Evolutionary conservation across 2,329 filamentous ascomycete genomes (phyloP), one percentile per base, ranked within the genome.

Genomic region (Gaeumannomyces tritici): DNA sequence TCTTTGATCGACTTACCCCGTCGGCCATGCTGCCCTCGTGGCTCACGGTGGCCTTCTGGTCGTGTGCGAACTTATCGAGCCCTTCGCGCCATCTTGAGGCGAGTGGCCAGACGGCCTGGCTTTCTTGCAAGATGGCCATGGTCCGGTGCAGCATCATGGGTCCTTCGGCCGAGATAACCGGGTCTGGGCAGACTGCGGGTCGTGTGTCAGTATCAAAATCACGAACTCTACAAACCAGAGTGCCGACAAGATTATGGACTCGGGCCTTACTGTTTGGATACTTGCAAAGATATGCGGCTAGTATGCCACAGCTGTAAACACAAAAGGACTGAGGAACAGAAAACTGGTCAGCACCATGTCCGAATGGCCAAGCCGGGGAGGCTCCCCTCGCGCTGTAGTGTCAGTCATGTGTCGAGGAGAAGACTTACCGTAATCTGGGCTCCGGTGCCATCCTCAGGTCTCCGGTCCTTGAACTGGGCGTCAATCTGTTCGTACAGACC

Each of bases 301-400:
- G 76, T 5, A 82, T 68, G 21, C 78, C 79, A 64, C 80, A 82
- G 29, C 75, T 79, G 61, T 83, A 83, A 18, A 82, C 79, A 61
- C 78, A 80, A 63, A 83, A 82, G 1, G 79, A 70, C 71, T 77
- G 27, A 26, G 33, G 35, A 18, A 15, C 13, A 5, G 18, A 42
- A 15, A 15, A 42, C 15, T 3, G 35, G 35, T 42, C 12, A 42
- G 35, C 18, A 15, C 13, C 35, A 15, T 15, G 35, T 42, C 35
- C 35, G 18, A 42, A 5, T 42, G n/a, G n/a, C n/a, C 35, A 15
- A 26, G 56, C 35, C 56, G 8, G 56, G 33, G 11, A 33, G 11
- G 21, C 28, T 27, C 21, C 13, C 12, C 33, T 9, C 47, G 5
- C 35, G 42, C 26, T 15, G 59, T 21, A 61, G 33, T 9, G 27